Conservation (phyloP, 2,329 filamentous ascomycete species). For the Chrysoporthe deuterocubensis region DNA sequence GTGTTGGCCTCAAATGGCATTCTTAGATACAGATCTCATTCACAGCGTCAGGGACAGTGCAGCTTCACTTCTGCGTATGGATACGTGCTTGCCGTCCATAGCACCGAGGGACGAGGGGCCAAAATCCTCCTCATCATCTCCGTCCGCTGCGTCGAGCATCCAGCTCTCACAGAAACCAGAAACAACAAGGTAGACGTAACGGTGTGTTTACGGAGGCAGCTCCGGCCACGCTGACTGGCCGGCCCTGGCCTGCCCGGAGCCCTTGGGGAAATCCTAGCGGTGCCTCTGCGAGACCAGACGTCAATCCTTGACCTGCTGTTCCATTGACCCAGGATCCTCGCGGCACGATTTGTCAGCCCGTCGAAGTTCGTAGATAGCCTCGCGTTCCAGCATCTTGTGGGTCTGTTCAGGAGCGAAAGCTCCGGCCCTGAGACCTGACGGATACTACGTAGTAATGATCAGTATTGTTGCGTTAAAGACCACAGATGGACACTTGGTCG, state of each 20-base stretch:
- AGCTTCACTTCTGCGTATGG: not conserved
- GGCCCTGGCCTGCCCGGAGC: not conserved
- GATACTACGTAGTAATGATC: not conserved
- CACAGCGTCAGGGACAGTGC: not conserved
- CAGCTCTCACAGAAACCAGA: not conserved
- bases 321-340: not conserved
- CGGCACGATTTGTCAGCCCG: not conserved
- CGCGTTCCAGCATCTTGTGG: not conserved
- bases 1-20: not conserved
- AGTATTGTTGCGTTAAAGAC: not conserved
- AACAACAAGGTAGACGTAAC: not conserved
- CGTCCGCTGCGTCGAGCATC: not conserved
- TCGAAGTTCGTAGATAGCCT: not conserved
- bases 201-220: not conserved
- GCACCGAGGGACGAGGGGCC: not conserved
- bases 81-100: not conserved
- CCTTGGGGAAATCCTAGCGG: not conserved
- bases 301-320: not conserved
- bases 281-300: not conserved
- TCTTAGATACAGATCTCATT: not conserved
- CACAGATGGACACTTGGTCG: not conserved
- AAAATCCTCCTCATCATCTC: not conserved
- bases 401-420: constrained; percentile 4
- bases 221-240: not conserved
- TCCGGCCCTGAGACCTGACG: not conserved